Evolutionary conservation across 768 basidiomycete genomes (phyloP).

Genomic region (Mycena capillaripes): DNA sequence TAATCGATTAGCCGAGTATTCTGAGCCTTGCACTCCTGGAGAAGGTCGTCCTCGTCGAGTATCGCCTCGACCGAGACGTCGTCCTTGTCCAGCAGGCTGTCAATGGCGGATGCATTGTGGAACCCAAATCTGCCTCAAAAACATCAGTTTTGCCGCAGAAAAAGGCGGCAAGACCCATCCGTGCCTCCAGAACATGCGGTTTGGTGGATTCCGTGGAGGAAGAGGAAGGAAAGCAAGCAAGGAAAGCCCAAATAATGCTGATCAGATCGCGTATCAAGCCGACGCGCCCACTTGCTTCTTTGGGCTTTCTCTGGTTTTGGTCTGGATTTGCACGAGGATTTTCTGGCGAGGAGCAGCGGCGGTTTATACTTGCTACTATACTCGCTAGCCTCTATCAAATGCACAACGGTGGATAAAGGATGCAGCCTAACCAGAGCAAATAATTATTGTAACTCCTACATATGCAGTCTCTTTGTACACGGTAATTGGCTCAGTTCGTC

Average conservation of each 20-base stretch:
- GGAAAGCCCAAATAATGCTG: slow-evolving; percentile 1
- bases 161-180: slow-evolving; percentile 33
- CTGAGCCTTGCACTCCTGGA: slow-evolving; percentile 96
- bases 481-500: neutral
- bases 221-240: slow-evolving; percentile 22
- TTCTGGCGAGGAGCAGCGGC: too few species aligned
- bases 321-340: too few species aligned
- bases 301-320: slow-evolving; percentile 2
- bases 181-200: slow-evolving; percentile 69
- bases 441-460: too few species aligned
- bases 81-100: slow-evolving; percentile 91
- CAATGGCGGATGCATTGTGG: slow-evolving; percentile 90
- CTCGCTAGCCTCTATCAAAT: too few species aligned
- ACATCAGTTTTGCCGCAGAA: slow-evolving; percentile 40
- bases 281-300: slow-evolving; percentile 19
- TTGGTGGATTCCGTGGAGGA: slow-evolving; percentile 17
- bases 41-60: slow-evolving; percentile 92
- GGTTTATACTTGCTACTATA: too few species aligned
- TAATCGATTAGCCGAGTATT: slow-evolving; percentile 92
- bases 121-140: slow-evolving; percentile 84
- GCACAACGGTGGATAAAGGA: too few species aligned
- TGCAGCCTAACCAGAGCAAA: too few species aligned
- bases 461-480: too few species aligned
- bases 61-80: slow-evolving; percentile 92
- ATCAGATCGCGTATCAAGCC: slow-evolving; percentile 28